Base-by-base conservation (phyloP, 2,329 filamentous ascomycete species). In the Pseudophaeomoniella oleicola region DNA sequence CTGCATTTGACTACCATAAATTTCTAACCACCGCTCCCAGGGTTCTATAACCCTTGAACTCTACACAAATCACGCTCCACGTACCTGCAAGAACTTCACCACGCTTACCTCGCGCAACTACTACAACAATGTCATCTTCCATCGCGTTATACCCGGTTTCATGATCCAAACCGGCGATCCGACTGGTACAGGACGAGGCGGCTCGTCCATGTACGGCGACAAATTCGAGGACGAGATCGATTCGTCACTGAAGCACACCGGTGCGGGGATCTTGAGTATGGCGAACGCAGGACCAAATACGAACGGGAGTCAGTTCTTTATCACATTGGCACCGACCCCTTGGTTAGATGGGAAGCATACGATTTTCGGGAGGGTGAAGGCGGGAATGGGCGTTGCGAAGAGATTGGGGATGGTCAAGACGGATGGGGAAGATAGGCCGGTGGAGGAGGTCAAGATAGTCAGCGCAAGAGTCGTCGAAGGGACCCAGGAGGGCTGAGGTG, bases 271-370 rank as follows among this genome's bases (percentile, higher is more conserved):
- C n/a, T 64, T 98, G 49, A 86, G 78, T 61, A 98, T 98, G 90
- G 90, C 90, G 41, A 98, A 98, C 60, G 77, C 78, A 12, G 90
- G 90, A 0, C 83, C 84, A 5, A 76, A 96, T 57, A 93, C 88
- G 22, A 96, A 96, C 57, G 88, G 88, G 15, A 84, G 76, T 40
- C 90, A 96, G 61, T 98, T 96, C 61, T 96, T 96, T 56, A 77
- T 98, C 46, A 96, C 90, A 0, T 68, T 96, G 19, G 88, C 86
- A 5, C 88, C 88, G 3, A 88, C 90, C 12, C 90, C 90, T 1
- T 96, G 88, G 88, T 62, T 98, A 41, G 90, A 98, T 59, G 86
- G 87, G 15, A 94, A 94, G 59, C 88, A 98, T 57, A 93, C 87
- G 9, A 92, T 98, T 46, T 98, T 98, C 54, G 90, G 90, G 1